These are phyloP conservation scores for Claviceps monticola DNA, from an alignment of 2,329 filamentous ascomycete genomes.

Conservation along the genomic window DNA sequence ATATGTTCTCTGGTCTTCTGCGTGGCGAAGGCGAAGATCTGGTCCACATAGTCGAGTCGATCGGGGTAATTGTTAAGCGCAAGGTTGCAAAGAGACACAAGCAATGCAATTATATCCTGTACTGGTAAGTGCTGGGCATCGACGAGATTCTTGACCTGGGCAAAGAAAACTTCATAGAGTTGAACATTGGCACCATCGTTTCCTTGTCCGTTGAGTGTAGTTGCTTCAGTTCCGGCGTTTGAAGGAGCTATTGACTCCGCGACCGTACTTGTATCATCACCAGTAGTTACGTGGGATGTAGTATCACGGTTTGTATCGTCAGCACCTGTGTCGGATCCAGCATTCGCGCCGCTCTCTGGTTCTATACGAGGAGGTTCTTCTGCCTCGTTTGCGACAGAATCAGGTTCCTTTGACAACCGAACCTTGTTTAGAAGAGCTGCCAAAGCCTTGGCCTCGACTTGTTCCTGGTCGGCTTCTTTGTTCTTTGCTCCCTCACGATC, in stretches of 20 bases:
- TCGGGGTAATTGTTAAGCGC: slow-evolving; percentile 94
- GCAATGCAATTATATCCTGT: slow-evolving; percentile 82
- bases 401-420: slow-evolving; percentile 46
- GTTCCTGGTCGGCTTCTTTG: slow-evolving; percentile 54
- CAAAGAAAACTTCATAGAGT: slow-evolving; percentile 94
- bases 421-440: slow-evolving; percentile 65
- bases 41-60: slow-evolving; percentile 84
- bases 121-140: slow-evolving; percentile 83
- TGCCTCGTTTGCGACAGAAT: slow-evolving; percentile 7
- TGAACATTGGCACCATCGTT: slow-evolving; percentile 53
- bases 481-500: slow-evolving; percentile 69
- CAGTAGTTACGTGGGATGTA: slow-evolving; percentile 10
- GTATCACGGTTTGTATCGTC: slow-evolving; percentile 13
- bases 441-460: slow-evolving; percentile 75
- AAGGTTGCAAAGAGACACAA: slow-evolving; percentile 88
- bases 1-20: slow-evolving; percentile 77
- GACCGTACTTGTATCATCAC: slow-evolving; percentile 18
- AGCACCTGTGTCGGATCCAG: slow-evolving; percentile 20
- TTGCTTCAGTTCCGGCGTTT: slow-evolving; percentile 31
- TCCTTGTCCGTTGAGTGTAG: slow-evolving; percentile 33
- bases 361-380: slow-evolving; percentile 19
- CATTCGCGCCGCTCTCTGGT: slow-evolving; percentile 16
- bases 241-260: slow-evolving; percentile 23
- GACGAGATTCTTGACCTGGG: slow-evolving; percentile 86
- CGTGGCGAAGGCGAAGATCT: slow-evolving; percentile 79